Percentiles rank a stretch among this genome's conserved stretches.
These are phyloP conservation scores for Volvariella volvacea DNA, from an alignment of 1,284 basidiomycete genomes.

Conservation along the genomic window DNA sequence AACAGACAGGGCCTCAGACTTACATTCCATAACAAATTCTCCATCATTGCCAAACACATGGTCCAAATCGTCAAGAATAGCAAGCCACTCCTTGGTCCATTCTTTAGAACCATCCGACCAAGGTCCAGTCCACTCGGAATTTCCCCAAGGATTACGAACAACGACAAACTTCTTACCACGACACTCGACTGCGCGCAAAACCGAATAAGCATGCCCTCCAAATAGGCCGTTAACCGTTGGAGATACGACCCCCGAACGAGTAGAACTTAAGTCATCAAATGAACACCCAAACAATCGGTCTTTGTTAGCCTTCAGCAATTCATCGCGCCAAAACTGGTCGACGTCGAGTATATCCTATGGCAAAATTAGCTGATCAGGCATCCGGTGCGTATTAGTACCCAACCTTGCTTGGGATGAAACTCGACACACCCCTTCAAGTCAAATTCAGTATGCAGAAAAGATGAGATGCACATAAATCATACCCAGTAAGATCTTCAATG, in stretches of 20 bases:
- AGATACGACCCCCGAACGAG: constrained; percentile 23
- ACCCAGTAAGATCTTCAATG: constrained; percentile 49
- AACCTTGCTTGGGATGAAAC: constrained; percentile 32
- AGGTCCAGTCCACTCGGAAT: constrained; percentile 44
- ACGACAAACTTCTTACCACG: constrained; percentile 44
- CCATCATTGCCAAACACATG: constrained; percentile 47
- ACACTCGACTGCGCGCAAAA: constrained; percentile 40
- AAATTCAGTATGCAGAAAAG: not conserved
- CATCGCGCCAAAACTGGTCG: constrained; percentile 38
- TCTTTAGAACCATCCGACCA: constrained; percentile 54
- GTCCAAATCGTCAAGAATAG: constrained; percentile 27
- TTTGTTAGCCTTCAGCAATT: constrained; percentile 34
- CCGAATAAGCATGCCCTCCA: constrained; percentile 43
- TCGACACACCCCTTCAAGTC: constrained; percentile 33
- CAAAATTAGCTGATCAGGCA: constrained; percentile 1
- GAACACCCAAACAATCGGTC: constrained; percentile 47
- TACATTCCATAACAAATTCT: constrained; percentile 53
- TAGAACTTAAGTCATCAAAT: constrained; percentile 26
- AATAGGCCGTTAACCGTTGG: constrained; percentile 32
- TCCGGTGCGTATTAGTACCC: not conserved
- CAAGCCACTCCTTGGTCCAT: constrained; percentile 46
- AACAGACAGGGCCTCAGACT: constrained; percentile 12
- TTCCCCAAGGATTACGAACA: constrained; percentile 49
- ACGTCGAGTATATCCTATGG: constrained; percentile 38
- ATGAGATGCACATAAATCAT: constrained; percentile 6